Percentiles rank a stretch among this genome's conserved stretches.
Evolutionary conservation across 352 stramenopile genomes (phyloP).

Genomic region (Phytophthora constricta): DNA sequence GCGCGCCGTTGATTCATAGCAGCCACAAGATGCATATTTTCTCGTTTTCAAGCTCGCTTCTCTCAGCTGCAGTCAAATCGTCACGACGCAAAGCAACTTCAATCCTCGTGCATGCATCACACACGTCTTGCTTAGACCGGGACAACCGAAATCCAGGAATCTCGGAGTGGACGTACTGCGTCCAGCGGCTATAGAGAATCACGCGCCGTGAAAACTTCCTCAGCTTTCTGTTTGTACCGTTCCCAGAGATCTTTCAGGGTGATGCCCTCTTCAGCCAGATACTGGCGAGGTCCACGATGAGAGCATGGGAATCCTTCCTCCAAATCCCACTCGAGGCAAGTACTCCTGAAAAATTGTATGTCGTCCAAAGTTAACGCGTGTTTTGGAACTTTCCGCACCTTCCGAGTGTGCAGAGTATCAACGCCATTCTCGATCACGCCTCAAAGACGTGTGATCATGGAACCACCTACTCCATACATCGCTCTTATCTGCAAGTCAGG

Average conservation of each 20-base stretch:
- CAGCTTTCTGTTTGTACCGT: not conserved
- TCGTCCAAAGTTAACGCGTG: not conserved
- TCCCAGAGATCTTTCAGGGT: not conserved
- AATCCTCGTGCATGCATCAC: not conserved
- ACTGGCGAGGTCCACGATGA: not conserved
- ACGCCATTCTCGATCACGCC: too few relatives aligned
- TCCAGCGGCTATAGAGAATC: not conserved
- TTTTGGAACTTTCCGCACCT: too few relatives aligned
- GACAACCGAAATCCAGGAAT: not conserved
- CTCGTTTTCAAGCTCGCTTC: not conserved
- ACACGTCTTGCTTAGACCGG: slow-evolving; percentile 2
- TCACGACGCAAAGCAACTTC: not conserved
- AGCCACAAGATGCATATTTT: slow-evolving; percentile 6
- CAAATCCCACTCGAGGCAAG: not conserved
- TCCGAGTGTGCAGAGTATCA: too few relatives aligned
- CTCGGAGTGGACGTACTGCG: slow-evolving; percentile 2
- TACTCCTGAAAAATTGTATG: not conserved
- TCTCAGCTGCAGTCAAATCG: not conserved
- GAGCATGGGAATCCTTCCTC: slow-evolving; percentile 9
- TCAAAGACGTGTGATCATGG: slow-evolving; percentile 1
- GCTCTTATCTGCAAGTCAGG: slow-evolving; percentile 3
- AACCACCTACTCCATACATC: slow-evolving; percentile 2
- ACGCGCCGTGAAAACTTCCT: not conserved
- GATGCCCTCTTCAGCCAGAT: not conserved
- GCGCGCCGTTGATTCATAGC: not conserved